phyloP scores from a whole-genome alignment of 371 early-diverging fungal genomes.

The Furculomyces boomerangus region DNA sequence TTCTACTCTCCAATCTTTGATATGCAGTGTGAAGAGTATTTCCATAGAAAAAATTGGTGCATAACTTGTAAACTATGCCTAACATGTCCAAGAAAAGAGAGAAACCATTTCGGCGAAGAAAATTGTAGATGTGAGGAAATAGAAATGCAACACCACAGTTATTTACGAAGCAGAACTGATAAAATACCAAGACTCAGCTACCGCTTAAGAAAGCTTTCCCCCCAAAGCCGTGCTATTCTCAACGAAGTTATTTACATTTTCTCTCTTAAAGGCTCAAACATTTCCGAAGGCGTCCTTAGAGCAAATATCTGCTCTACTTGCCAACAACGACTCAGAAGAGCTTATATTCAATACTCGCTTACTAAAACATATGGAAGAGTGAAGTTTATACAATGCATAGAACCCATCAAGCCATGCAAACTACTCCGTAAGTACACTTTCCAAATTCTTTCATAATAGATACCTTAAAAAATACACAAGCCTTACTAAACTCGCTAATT shows the following conservation, averaged over 20 bases:
- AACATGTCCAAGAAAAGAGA: not conserved
- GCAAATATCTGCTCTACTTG: not conserved
- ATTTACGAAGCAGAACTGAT: not conserved
- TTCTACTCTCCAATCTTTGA: no score
- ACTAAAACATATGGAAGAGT: not conserved
- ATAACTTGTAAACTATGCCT: not conserved
- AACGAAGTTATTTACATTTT: not conserved
- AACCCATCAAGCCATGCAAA: not conserved
- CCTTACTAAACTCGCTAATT: not conserved
- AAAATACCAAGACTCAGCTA: not conserved
- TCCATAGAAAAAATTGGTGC: slow-evolving; percentile 1
- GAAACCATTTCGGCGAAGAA: not conserved
- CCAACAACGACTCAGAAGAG: slow-evolving; percentile 1
- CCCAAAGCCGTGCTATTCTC: not conserved
- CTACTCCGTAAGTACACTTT: not conserved
- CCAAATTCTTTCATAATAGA: not conserved
- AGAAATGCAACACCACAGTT: not conserved
- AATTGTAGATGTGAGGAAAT: not conserved
- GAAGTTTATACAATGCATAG: not conserved
- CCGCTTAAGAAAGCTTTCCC: not conserved
- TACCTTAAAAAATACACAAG: not conserved
- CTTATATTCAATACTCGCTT: not conserved
- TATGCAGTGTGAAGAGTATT: no score
- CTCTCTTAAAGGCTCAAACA: not conserved
- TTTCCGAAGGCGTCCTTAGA: not conserved